Evolutionary conservation across 2,329 filamentous ascomycete genomes (phyloP), one percentile per base, ranked within the genome.

Genomic region (Curvularia sp.): DNA sequence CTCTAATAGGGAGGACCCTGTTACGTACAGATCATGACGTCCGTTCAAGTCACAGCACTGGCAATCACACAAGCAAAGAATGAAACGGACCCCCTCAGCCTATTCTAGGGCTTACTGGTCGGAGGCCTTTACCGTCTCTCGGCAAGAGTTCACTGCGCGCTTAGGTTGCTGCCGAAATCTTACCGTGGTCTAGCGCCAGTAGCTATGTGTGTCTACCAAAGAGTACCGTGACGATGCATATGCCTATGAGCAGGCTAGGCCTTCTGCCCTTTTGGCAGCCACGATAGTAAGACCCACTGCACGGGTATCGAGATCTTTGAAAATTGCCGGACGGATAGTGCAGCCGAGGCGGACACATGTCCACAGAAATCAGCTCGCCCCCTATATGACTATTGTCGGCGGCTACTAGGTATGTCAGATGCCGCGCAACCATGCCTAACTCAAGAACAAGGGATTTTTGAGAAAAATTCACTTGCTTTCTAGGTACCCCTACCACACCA

Each of bases 151-250:
- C 19, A 15, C 36, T 43, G 25, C 27, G 21, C 27, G 23, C 47
- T 45, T 52, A 23, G 21, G 15, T n/a, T 50, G 46, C 18, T 49
- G 43, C 55, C 47, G 47, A 46, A 57, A 57, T 47, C 50, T 45
- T 57, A 45, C 53, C 45, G 25, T 54, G 28, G 36, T 21, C 23
- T 27, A 36, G 51, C 28, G 38, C 45, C 55, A 57, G 43, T 57
- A 15, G 36, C 49, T 34, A 38, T 46, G 38, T 36, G 36, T 47
- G 23, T 45, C 50, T 25, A 32, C 27, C 28, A 57, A 54, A 48
- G 50, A 39, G 47, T 30, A 43, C 45, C 23, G 19, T 57, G 45
- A 39, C 25, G 39, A 39, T 53, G 30, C 38, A 38, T 32, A 41
- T 30, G 30, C 43, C 36, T 21, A 39, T 15, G 30, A 36, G 43